Evolutionary conservation across 305 asterid species (phyloP).

Genomic region (Solanum chacoense): DNA sequence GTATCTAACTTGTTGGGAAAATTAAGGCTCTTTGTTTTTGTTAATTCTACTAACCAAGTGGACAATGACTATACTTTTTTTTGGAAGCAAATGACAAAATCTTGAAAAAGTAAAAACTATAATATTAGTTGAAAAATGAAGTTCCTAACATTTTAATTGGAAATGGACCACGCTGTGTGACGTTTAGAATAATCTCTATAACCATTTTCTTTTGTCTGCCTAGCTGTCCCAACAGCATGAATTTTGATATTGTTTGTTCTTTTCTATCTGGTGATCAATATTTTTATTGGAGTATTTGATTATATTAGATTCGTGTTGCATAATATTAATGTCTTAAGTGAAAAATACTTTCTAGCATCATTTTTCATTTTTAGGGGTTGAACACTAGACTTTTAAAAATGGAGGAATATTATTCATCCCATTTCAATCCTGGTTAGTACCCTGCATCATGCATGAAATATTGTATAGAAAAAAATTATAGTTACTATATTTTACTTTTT

Average conservation of each 20-base stretch:
- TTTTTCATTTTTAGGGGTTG: not conserved
- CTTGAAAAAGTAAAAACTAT: not conserved
- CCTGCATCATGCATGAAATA: not conserved
- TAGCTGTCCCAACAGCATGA: not conserved
- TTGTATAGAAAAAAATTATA: not conserved
- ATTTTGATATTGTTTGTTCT: not conserved
- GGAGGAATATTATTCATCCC: not conserved
- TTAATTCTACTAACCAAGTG: not conserved
- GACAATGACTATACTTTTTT: not conserved
- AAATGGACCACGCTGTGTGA: not conserved
- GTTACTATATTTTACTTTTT: not conserved
- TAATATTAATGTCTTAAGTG: not conserved
- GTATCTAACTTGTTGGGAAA: not conserved
- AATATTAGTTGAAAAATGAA: not conserved
- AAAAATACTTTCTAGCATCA: not conserved
- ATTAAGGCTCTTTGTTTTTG: not conserved
- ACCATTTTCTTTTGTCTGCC: not conserved
- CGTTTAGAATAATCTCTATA: not conserved
- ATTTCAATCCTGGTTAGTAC: not conserved
- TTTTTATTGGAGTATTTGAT: not conserved
- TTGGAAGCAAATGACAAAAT: not conserved
- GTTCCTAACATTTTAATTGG: not conserved
- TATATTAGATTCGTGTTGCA: not conserved
- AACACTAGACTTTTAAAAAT: not conserved
- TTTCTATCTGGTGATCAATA: not conserved